Conservation (phyloP, 2,329 filamentous ascomycete species). For the Beauveria bassiana region DNA sequence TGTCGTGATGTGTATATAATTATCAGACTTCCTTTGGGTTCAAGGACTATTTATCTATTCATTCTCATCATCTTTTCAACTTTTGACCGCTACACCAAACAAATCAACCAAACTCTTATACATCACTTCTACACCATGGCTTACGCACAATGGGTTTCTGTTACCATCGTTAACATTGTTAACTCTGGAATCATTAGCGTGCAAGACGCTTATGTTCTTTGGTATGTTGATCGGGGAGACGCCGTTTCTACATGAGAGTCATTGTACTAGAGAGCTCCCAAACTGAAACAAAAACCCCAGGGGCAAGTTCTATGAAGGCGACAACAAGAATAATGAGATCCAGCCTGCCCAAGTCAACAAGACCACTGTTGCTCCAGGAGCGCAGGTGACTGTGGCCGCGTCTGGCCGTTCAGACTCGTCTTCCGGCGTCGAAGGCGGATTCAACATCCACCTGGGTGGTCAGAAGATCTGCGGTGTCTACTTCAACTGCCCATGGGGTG, state of each 20-base stretch:
- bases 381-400: not conserved
- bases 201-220: not conserved
- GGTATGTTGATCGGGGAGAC: not conserved
- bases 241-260: not conserved
- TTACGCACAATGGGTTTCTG: not conserved
- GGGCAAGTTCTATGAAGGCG: not conserved
- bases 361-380: not conserved
- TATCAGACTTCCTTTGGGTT: not conserved
- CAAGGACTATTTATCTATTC: not conserved
- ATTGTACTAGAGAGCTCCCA: not conserved
- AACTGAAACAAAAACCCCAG: not conserved
- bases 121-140: not conserved
- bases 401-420: not conserved
- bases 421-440: not conserved
- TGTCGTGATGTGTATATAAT: not conserved
- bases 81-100: not conserved
- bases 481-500: not conserved
- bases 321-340: not conserved
- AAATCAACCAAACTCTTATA: not conserved
- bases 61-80: not conserved
- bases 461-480: not conserved
- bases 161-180: not conserved
- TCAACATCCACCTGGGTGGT: not conserved
- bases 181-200: not conserved
- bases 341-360: not conserved